Evolutionary conservation across 2,329 filamentous ascomycete genomes (phyloP).

Genomic region (Beauveria bassiana): DNA sequence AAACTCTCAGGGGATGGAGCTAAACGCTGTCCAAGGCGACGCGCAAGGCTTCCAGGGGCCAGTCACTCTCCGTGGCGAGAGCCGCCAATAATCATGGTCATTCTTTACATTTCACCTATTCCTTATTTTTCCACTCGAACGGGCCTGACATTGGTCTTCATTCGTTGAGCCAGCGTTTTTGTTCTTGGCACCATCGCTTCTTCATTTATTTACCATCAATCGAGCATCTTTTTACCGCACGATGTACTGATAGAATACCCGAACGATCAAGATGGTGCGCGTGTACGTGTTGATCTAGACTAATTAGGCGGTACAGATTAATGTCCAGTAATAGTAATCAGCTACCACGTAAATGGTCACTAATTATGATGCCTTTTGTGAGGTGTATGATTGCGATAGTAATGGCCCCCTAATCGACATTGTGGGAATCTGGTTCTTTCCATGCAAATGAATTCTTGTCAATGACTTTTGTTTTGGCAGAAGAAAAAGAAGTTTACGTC

Average conservation of each 20-base stretch:
- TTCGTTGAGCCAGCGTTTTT: constrained; percentile 9
- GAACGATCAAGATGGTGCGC: background rate
- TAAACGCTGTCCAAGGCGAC: constrained; percentile 55
- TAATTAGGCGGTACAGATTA: constrained; percentile 8
- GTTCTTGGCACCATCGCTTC: background rate
- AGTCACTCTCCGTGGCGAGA: constrained; percentile 33
- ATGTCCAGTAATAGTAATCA: constrained; percentile 10
- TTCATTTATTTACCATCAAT: constrained; percentile 1
- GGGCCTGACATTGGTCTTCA: background rate
- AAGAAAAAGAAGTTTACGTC: too few species aligned
- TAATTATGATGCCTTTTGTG: background rate
- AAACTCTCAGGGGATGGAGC: constrained; percentile 56
- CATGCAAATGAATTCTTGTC: background rate
- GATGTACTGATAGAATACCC: constrained; percentile 11
- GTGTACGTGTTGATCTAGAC: constrained; percentile 8
- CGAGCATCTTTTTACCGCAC: constrained; percentile 5
- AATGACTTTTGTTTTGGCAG: background rate
- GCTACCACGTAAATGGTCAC: background rate
- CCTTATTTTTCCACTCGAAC: background rate
- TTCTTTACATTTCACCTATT: background rate
- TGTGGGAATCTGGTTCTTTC: too few species aligned
- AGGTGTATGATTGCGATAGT: background rate
- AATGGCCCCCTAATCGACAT: too few species aligned
- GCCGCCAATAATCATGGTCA: constrained; percentile 15
- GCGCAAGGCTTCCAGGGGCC: constrained; percentile 48